Conservation (phyloP, 2,329 filamentous ascomycete genomes). For the Davidsoniella virescens region DNA sequence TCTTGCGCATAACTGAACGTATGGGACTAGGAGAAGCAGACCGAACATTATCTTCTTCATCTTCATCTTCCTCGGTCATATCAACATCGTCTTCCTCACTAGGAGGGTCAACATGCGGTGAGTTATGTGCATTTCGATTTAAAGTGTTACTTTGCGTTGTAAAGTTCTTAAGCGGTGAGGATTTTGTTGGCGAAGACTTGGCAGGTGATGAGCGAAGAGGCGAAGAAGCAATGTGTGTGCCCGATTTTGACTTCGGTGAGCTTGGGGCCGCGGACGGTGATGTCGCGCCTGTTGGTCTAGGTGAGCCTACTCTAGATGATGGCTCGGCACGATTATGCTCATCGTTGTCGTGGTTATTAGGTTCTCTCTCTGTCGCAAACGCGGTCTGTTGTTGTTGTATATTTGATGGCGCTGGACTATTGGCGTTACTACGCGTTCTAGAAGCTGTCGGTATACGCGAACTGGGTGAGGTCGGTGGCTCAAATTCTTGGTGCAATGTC, state of each 20-base stretch:
- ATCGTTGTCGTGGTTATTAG: not conserved
- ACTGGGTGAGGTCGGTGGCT: not conserved
- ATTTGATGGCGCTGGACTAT: not conserved
- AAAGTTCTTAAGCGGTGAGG: not conserved
- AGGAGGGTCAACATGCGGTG: not conserved
- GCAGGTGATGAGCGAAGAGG: not conserved
- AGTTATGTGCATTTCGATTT: not conserved
- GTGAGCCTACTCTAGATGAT: constrained; percentile 4
- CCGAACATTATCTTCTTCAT: constrained; percentile 32
- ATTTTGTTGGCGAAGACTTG: constrained; percentile 1
- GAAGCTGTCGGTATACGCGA: not conserved
- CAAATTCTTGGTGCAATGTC: constrained; percentile 9
- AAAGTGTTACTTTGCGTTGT: not conserved
- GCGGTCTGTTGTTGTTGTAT: not conserved
- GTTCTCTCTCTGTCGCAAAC: not conserved
- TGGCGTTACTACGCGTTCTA: not conserved
- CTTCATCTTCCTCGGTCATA: constrained; percentile 10
- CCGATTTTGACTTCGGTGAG: not conserved
- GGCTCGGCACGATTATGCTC: not conserved
- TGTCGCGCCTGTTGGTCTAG: constrained; percentile 2
- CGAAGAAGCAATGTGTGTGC: not conserved
- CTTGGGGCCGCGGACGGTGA: constrained; percentile 4
- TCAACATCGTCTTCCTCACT: constrained; percentile 11
- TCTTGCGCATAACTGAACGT: constrained; percentile 69
- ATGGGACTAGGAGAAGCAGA: constrained; percentile 61